phyloP scores from a whole-genome alignment of 768 basidiomycete genomes.

The Naganishia antarctica region DNA sequence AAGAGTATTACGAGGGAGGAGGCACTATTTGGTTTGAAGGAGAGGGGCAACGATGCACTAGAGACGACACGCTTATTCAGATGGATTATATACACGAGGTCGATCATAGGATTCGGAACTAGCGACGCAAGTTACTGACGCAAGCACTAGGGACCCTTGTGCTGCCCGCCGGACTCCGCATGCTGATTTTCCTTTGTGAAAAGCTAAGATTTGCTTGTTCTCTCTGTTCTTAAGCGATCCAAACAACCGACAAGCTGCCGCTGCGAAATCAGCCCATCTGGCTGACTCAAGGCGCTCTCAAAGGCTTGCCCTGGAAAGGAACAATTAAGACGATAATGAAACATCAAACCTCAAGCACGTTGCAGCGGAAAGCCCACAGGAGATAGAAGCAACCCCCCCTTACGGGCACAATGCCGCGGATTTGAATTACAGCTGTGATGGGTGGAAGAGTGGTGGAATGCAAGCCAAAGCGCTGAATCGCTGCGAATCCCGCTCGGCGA shows the following conservation, averaged over 20 bases:
- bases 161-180: background rate
- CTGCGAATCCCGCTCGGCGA: too few species aligned
- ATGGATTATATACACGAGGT: constrained; percentile 17
- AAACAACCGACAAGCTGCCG: constrained; percentile 13
- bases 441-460: too few species aligned
- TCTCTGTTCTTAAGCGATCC: background rate
- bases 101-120: background rate
- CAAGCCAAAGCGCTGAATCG: too few species aligned
- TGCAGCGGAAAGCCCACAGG: background rate
- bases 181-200: background rate
- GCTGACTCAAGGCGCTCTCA: too few species aligned
- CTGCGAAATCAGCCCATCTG: background rate
- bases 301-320: background rate
- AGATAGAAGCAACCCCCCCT: background rate
- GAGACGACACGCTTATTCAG: background rate
- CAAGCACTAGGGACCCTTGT: constrained; percentile 1
- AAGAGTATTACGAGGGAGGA: constrained; percentile 4
- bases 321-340: background rate
- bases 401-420: background rate
- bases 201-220: background rate
- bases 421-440: background rate
- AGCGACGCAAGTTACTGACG: constrained; percentile 22
- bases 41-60: background rate
- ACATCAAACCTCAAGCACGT: background rate
- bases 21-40: constrained; percentile 2